These are phyloP conservation scores for Aspergillus phoenicis DNA, from an alignment of 2,329 filamentous ascomycete species.

Conservation along the genomic window DNA sequence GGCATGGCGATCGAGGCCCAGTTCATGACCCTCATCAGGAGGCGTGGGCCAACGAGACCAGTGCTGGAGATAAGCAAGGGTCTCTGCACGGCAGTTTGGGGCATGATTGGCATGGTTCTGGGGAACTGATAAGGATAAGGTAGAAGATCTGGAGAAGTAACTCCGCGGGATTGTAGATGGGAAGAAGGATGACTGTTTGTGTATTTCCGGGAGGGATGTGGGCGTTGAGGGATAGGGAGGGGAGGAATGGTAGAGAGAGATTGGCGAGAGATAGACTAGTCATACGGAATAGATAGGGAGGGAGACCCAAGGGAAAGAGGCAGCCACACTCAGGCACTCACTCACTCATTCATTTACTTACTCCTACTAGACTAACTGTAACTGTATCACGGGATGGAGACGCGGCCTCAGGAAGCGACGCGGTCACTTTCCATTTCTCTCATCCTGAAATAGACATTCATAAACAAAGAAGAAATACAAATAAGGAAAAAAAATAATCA, in stretches of 20 bases:
- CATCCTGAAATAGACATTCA: not conserved
- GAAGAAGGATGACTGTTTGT: not conserved
- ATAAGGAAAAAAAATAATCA: no score
- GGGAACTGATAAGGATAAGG: constrained; percentile 6
- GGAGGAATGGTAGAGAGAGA: not conserved
- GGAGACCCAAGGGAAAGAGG: not conserved
- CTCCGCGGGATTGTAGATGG: constrained; percentile 6
- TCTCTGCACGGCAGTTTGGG: constrained; percentile 5
- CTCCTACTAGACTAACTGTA: no score
- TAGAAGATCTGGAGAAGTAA: constrained; percentile 2
- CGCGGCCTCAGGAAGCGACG: not conserved
- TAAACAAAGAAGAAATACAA: no score
- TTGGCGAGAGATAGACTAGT: not conserved
- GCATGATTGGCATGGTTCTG: constrained; percentile 6
- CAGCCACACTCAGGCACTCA: not conserved
- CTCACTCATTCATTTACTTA: no score
- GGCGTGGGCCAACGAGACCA: not conserved
- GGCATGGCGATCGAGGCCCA: constrained; percentile 5
- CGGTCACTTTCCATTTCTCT: no score
- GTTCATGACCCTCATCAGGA: not conserved
- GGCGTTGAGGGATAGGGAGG: not conserved
- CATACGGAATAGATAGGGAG: not conserved
- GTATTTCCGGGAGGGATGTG: not conserved
- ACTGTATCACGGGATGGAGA: not conserved
- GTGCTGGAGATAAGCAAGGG: constrained; percentile 7